These are phyloP conservation scores for Colletotrichum viniferum DNA, from an alignment of 2,329 filamentous ascomycete genomes.

Conservation along the genomic window DNA sequence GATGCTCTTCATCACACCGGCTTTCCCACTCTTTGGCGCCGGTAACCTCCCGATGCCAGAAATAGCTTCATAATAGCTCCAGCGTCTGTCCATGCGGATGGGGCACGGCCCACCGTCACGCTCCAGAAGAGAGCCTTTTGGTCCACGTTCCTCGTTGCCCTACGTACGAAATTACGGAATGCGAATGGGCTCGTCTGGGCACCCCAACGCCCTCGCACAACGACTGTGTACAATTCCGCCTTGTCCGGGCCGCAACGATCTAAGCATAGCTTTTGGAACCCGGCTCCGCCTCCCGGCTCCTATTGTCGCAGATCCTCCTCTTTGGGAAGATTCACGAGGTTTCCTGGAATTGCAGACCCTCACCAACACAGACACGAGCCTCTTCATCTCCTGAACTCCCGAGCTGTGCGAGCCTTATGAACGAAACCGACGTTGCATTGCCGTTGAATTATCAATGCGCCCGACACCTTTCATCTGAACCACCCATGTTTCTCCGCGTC, in stretches of 20 bases:
- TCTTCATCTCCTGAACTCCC: slow-evolving; percentile 6
- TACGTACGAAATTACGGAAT: slow-evolving; percentile 9
- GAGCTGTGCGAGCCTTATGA: not conserved
- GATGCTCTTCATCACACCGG: not conserved
- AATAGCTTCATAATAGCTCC: slow-evolving; percentile 4
- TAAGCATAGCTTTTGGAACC: slow-evolving; percentile 1
- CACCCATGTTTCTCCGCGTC: not conserved
- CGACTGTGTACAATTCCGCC: not conserved
- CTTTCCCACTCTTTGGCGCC: not conserved
- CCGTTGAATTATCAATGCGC: not conserved
- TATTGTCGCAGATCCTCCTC: slow-evolving; percentile 13
- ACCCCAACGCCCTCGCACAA: not conserved
- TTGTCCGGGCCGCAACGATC: not conserved
- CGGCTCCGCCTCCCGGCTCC: slow-evolving; percentile 11
- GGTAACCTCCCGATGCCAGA: slow-evolving; percentile 12
- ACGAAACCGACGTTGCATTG: slow-evolving; percentile 8
- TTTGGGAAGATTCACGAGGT: slow-evolving; percentile 3
- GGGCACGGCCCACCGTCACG: not conserved
- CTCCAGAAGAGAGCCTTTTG: slow-evolving; percentile 3
- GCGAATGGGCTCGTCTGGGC: not conserved
- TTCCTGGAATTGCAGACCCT: slow-evolving; percentile 7
- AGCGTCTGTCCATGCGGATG: not conserved
- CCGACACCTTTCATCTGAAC: not conserved
- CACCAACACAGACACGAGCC: not conserved
- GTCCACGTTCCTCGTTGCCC: slow-evolving; percentile 5